Percentiles rank a stretch among this genome's conserved stretches.
Evolutionary conservation across 164 flowering plant species (phyloP).

Genomic region (Berberis thunbergii): DNA sequence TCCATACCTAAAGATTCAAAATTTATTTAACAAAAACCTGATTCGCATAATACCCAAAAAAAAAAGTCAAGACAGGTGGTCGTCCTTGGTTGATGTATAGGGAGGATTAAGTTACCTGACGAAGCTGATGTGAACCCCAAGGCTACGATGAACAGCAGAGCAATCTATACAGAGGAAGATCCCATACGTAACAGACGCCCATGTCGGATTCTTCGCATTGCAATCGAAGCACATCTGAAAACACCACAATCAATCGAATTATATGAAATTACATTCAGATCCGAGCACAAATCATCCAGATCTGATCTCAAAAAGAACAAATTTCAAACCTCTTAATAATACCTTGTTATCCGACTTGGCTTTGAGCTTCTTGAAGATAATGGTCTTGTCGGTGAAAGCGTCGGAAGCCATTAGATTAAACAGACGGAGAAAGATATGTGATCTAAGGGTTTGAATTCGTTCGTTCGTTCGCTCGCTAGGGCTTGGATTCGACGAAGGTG

Average conservation of each 20-base stretch:
- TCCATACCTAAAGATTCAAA: too few relatives aligned
- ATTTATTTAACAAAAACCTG: not conserved
- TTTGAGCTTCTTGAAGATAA: conserved; percentile 69
- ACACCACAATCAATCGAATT: conserved; percentile 5
- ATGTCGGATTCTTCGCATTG: conserved; percentile 89
- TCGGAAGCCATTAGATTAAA: conserved; percentile 46
- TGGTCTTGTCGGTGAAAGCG: conserved; percentile 43
- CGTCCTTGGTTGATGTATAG: not conserved
- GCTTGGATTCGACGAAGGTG: too few relatives aligned
- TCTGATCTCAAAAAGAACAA: conserved; percentile 14
- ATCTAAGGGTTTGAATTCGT: not conserved
- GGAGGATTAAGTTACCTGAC: conserved; percentile 42
- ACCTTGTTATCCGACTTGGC: conserved; percentile 89
- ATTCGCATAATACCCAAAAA: not conserved
- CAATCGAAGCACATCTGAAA: conserved; percentile 92
- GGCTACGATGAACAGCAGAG: conserved; percentile 80
- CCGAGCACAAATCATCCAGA: conserved; percentile 7
- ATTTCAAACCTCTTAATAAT: conserved; percentile 5
- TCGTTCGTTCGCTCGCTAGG: too few relatives aligned
- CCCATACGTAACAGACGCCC: conserved; percentile 97
- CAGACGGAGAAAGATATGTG: conserved; percentile 4
- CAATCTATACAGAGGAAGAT: conserved; percentile 93
- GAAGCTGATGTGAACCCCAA: conserved; percentile 91
- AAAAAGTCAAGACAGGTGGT: not conserved
- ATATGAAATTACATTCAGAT: conserved; percentile 2